Conservation (phyloP, 805 yeast genomes). For the Yamadazyma laniorum region DNA sequence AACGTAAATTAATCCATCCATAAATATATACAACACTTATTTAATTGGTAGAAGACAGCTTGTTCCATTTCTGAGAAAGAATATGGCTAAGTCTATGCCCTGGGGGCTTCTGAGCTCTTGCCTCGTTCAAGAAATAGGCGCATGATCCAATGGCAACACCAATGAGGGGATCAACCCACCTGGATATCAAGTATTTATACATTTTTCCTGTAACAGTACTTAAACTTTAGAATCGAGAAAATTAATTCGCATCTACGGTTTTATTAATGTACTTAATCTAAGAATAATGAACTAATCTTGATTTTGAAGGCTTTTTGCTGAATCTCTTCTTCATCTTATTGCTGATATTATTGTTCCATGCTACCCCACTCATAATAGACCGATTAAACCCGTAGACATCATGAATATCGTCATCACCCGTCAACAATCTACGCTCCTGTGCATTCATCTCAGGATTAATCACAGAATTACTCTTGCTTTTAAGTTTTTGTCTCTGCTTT, state of each 20-base stretch:
- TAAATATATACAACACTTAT: constrained; percentile 2
- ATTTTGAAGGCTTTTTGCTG: constrained; percentile 16
- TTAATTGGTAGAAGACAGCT: too few species aligned
- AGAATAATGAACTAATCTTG: constrained; percentile 3
- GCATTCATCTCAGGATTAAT: constrained; percentile 37
- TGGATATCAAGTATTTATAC: constrained; percentile 49
- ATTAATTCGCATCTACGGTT: background rate
- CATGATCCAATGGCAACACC: constrained; percentile 61
- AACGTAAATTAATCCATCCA: constrained; percentile 4
- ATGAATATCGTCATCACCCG: constrained; percentile 32
- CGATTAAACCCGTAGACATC: constrained; percentile 45
- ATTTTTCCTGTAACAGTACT: background rate
- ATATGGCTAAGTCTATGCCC: constrained; percentile 69
- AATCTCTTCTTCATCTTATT: constrained; percentile 48
- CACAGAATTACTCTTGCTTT: constrained; percentile 24
- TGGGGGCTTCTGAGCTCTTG: constrained; percentile 51
- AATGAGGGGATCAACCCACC: constrained; percentile 62
- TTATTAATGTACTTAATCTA: background rate
- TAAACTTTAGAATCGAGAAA: background rate
- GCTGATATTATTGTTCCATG: constrained; percentile 61
- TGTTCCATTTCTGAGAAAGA: constrained; percentile 17
- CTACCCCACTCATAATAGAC: constrained; percentile 52
- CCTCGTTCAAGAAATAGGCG: constrained; percentile 65
- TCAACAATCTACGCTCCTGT: constrained; percentile 33
- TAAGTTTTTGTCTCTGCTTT: constrained; percentile 49